A percentile compares a stretch with the other conserved stretches of the same genome.
Conservation (phyloP, 306 rosid genomes). For the Parietaria judaica region DNA sequence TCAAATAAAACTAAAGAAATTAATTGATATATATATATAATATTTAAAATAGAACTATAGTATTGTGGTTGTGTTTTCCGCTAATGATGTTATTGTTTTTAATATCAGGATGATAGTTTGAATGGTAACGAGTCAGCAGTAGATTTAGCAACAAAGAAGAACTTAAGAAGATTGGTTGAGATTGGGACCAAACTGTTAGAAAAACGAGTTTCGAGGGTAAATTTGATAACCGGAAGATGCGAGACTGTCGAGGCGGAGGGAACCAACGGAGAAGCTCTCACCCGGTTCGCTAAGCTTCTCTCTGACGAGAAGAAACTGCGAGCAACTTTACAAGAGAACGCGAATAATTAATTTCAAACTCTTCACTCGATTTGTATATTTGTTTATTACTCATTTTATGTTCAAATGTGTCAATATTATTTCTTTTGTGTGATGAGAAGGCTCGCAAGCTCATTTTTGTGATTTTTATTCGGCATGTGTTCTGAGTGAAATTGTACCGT, state of each 20-base stretch:
- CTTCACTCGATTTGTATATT: too few relatives aligned
- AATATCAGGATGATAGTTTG: not conserved
- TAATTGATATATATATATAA: too few relatives aligned
- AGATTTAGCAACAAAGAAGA: not conserved
- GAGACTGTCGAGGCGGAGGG: not conserved
- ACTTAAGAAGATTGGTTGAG: not conserved
- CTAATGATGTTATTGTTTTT: not conserved
- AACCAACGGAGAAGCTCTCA: not conserved
- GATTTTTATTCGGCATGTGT: too few relatives aligned
- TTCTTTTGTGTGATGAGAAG: too few relatives aligned
- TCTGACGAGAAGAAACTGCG: not conserved
- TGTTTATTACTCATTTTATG: too few relatives aligned
- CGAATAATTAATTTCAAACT: too few relatives aligned
- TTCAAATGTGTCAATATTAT: too few relatives aligned
- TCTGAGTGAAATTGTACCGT: too few relatives aligned
- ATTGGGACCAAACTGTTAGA: not conserved
- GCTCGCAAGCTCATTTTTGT: too few relatives aligned
- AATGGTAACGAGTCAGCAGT: not conserved
- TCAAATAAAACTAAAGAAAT: too few relatives aligned
- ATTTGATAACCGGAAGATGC: not conserved
- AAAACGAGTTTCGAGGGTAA: not conserved
- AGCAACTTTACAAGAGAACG: not conserved
- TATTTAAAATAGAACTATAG: too few relatives aligned
- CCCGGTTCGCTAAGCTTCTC: not conserved
- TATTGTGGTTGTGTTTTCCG: too few relatives aligned